Percentiles rank a stretch among this genome's conserved stretches.
These are phyloP conservation scores for Paracamarosporium sp. DNA, from an alignment of 2,329 filamentous ascomycete genomes.

Conservation along the genomic window DNA sequence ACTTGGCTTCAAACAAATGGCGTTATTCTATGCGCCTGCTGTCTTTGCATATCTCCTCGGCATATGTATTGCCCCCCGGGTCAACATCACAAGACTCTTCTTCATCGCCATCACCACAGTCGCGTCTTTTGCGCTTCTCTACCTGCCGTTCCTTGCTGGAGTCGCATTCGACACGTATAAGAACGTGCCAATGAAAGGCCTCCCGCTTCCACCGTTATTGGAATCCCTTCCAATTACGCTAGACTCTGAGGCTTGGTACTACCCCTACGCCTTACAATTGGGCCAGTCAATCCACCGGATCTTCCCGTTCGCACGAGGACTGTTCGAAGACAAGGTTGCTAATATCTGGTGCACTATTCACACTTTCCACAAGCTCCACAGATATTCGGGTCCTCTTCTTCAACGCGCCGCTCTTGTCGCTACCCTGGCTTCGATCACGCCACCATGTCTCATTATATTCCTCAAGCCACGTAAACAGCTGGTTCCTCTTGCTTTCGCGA, in stretches of 20 bases:
- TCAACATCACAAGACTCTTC: constrained; percentile 72
- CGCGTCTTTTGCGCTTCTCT: constrained; percentile 74
- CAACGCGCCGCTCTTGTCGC: constrained; percentile 77
- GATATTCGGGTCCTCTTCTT: constrained; percentile 73
- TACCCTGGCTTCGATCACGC: constrained; percentile 77
- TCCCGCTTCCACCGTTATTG: constrained; percentile 68
- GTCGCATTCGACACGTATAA: constrained; percentile 72
- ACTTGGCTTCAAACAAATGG: constrained; percentile 99
- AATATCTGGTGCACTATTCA: constrained; percentile 98
- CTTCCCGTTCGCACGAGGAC: constrained; percentile 92
- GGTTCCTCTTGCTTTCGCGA: constrained; percentile 79
- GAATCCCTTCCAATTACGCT: constrained; percentile 64
- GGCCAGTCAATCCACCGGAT: constrained; percentile 88
- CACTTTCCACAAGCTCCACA: constrained; percentile 83
- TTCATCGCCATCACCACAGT: constrained; percentile 77
- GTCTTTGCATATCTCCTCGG: constrained; percentile 93
- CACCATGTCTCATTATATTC: constrained; percentile 81
- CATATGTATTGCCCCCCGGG: constrained; percentile 77
- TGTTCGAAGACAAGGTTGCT: constrained; percentile 98
- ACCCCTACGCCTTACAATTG: constrained; percentile 77
- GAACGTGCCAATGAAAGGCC: constrained; percentile 64
- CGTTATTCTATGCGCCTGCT: constrained; percentile 91
- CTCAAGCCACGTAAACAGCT: constrained; percentile 77
- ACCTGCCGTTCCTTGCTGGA: constrained; percentile 77
- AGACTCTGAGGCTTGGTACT: constrained; percentile 72